Evolutionary conservation across 2,329 filamentous ascomycete species (phyloP).

Genomic region (Xylariaceae sp.): DNA sequence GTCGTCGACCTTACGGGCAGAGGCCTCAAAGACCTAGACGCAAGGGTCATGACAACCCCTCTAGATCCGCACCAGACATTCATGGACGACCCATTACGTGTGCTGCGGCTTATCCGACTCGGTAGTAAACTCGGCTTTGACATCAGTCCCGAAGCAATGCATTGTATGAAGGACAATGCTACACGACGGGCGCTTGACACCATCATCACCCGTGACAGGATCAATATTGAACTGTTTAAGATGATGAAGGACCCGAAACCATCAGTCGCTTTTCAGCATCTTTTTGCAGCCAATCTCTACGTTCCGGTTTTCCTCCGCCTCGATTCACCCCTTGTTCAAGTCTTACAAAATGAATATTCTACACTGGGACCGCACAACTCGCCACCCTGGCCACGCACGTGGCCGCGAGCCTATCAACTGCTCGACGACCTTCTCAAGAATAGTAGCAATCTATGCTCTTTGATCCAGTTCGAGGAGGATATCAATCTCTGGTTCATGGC

Average conservation of each 20-base stretch:
- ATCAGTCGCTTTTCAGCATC: conserved; percentile 4
- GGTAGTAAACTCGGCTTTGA: conserved; percentile 3
- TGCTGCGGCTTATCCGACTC: conserved; percentile 5
- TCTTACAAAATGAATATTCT: conserved; percentile 1
- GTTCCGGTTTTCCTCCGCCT: conserved; percentile 3
- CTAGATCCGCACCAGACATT: conserved; percentile 5
- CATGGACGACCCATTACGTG: conserved; percentile 5
- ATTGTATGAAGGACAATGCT: conserved; percentile 2
- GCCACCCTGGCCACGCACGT: conserved; percentile 4
- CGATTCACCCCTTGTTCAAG: conserved; percentile 1
- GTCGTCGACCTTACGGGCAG: conserved; percentile 4
- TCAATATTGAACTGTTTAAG: conserved; percentile 5
- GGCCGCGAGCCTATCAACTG: conserved; percentile 4
- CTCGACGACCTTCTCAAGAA: conserved; percentile 1
- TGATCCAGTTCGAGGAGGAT: conserved; percentile 2
- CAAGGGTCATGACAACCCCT: conserved; percentile 5
- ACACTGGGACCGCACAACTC: conserved; percentile 1
- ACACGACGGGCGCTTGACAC: conserved; percentile 3
- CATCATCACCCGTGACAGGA: conserved; percentile 5
- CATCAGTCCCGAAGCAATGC: conserved; percentile 1
- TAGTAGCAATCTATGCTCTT: conserved; percentile 1
- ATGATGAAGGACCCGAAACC: conserved; percentile 6
- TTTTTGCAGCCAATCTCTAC: conserved; percentile 5
- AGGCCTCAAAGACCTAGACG: conserved; percentile 4
- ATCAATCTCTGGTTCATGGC: conserved; percentile 4